Evolutionary conservation across 306 rosid genomes (phyloP), one percentile per base, ranked within the genome.

Genomic region (Quercus engelmannii): DNA sequence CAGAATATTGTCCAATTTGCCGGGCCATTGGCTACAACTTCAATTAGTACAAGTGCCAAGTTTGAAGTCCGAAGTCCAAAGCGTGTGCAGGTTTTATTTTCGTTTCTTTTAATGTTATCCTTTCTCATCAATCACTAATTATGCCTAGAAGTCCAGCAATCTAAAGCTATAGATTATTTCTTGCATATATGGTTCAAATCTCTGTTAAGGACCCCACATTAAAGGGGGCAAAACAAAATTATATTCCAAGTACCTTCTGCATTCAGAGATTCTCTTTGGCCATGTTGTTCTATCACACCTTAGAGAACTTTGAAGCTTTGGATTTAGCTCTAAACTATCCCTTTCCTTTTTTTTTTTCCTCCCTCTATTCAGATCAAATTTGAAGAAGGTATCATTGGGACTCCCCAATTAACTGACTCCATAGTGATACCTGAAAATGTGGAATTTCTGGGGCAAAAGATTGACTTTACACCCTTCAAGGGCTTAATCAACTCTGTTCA

Each of bases 321-420:
- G 74, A 74, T 74, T 71, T 28, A 2, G 69, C 54, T 82, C 38
- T 43, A 65, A 63, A 69, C 13, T 67, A 77, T 38, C 35, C 10
- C 1, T n/a, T 9, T 28, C 23, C 9, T 12, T 28, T 58, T 64
- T 80, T 80, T 2, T 41, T 80, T 2, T 30, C 55, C 62, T 26
- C 25, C 33, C 30, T 67, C 28, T 63, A 3, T 88, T 61, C 89
- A 92, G 98, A 87, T 95, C 71, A 91, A 89, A 86, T 90, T 93
- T 55, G 93, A 91, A 14, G 93, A 93, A 88, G 99, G 99, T 20
- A 69, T 95, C 69, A 90, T 95, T 20, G 97, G 97, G 51, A 95
- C 98, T 4, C 99, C 99, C 21, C 98, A 95, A 67, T 82, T 95
- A 65, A 95, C 97, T 12, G 98, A 95, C 84, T 95, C 96, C 0